phyloP scores from a whole-genome alignment of 164 flowering plant genomes.

The Aristolochia contorta region DNA sequence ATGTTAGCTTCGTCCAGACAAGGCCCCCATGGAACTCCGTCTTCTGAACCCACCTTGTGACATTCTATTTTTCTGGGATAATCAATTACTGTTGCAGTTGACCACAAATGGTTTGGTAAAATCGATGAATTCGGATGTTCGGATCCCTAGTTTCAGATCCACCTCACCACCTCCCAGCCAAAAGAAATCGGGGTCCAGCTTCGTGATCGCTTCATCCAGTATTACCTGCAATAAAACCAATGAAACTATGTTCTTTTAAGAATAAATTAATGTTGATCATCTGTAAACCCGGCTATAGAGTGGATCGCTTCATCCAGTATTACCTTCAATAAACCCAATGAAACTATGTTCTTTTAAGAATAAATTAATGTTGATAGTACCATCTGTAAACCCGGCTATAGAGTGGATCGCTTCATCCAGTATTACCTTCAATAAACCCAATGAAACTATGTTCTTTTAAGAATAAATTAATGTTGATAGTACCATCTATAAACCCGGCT shows the following conservation, averaged over 20 bases:
- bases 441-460: no score
- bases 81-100: constrained; percentile 36
- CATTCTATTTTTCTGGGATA: background rate
- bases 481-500: no score
- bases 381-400: no score
- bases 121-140: constrained; percentile 67
- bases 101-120: constrained; percentile 70
- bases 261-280: no score
- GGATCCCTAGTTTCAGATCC: constrained; percentile 80
- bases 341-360: no score
- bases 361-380: no score
- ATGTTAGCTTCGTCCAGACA: constrained; percentile 4
- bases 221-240: constrained; percentile 61
- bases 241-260: background rate
- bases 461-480: no score
- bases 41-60: background rate
- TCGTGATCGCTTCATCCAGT: constrained; percentile 82
- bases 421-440: no score
- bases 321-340: no score
- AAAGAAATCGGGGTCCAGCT: constrained; percentile 78
- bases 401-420: no score
- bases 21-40: constrained; percentile 3
- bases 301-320: constrained; percentile 94
- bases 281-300: no score
- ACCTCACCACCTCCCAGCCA: constrained; percentile 96